Conservation (phyloP, 352 stramenopile genomes). For the Globisporangium splendens region DNA sequence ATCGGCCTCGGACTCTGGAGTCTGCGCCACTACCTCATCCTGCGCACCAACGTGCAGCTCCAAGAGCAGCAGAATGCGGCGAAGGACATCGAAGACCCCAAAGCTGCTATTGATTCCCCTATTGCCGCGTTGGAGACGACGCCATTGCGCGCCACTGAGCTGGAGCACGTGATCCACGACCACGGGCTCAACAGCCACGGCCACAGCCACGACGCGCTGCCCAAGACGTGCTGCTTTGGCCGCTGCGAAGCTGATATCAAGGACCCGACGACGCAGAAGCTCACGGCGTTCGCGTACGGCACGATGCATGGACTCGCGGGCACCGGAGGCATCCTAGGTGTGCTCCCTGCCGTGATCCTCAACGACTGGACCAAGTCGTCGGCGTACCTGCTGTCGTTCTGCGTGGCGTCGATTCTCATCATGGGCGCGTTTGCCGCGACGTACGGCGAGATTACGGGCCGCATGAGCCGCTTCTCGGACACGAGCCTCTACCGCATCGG, state of each 20-base stretch:
- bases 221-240: constrained; percentile 34
- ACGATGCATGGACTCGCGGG: constrained; percentile 85
- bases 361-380: constrained; percentile 67
- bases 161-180: constrained; percentile 31
- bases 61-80: not conserved
- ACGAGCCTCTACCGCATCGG: constrained; percentile 51
- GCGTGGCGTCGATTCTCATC: constrained; percentile 75
- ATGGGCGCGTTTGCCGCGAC: constrained; percentile 85
- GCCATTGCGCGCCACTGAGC: constrained; percentile 19
- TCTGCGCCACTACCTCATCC: constrained; percentile 42
- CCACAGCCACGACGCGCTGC: not conserved
- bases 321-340: constrained; percentile 65
- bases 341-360: constrained; percentile 85
- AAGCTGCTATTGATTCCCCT: not conserved
- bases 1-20: constrained; percentile 55
- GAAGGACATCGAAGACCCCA: constrained; percentile 1
- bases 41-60: constrained; percentile 29
- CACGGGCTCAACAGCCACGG: constrained; percentile 34
- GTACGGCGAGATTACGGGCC: constrained; percentile 71
- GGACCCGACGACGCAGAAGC: constrained; percentile 48
- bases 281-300: constrained; percentile 77
- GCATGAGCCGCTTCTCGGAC: constrained; percentile 58
- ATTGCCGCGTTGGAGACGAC: constrained; percentile 24
- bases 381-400: constrained; percentile 85
- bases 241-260: constrained; percentile 49